Conservation (phyloP, 352 stramenopile species). For the Elongisporangium undulatum region DNA sequence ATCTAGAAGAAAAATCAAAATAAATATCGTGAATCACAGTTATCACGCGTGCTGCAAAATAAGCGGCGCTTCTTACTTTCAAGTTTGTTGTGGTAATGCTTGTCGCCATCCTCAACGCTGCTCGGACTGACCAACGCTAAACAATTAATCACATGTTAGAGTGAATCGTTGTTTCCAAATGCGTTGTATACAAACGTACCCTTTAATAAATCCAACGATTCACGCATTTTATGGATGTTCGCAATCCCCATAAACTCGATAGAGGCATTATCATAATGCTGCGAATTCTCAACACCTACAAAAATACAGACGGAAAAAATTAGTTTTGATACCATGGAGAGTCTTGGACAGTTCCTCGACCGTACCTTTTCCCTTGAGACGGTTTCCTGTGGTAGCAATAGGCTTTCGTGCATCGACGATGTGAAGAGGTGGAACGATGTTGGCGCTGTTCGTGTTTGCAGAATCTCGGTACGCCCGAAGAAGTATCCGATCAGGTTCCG, state of each 20-base stretch:
- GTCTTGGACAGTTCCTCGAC: neutral
- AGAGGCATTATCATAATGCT: constrained; percentile 94
- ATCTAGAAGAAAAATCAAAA: constrained; percentile 35
- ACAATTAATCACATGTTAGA: constrained; percentile 7
- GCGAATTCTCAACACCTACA: constrained; percentile 93
- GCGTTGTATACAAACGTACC: constrained; percentile 23
- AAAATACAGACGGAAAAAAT: constrained; percentile 1
- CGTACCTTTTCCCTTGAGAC: constrained; percentile 76
- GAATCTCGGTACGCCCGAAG: constrained; percentile 84
- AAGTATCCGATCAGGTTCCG: constrained; percentile 89
- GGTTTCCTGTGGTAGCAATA: constrained; percentile 80
- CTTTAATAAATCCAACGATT: constrained; percentile 89
- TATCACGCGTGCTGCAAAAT: constrained; percentile 1
- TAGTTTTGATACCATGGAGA: constrained; percentile 4
- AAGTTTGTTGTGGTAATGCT: constrained; percentile 85
- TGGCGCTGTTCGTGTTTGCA: constrained; percentile 69
- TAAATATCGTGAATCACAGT: neutral
- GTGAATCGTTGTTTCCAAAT: neutral
- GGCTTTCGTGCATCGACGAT: constrained; percentile 83
- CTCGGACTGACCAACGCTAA: constrained; percentile 76
- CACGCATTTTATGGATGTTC: constrained; percentile 99
- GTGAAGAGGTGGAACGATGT: constrained; percentile 66
- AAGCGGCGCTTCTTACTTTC: constrained; percentile 46
- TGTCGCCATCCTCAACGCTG: constrained; percentile 81
- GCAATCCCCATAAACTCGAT: constrained; percentile 98